These are phyloP conservation scores for Quercus wislizeni DNA, from an alignment of 306 rosid species.

Conservation along the genomic window DNA sequence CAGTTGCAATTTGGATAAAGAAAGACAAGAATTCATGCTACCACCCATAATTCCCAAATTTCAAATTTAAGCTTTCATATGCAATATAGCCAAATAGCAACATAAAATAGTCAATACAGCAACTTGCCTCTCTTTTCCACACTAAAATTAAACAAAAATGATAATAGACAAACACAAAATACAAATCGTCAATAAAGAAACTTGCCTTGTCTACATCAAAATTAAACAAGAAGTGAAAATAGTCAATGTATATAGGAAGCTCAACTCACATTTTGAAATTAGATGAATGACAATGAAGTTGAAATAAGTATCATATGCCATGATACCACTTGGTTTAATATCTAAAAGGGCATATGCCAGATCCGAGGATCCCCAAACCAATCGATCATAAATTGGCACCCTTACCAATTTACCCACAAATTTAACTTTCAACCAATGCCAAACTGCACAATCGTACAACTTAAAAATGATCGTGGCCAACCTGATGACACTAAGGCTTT, in stretches of 20 bases:
- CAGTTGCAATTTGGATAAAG: not conserved
- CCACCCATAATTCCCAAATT: not conserved
- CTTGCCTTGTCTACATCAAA: no score
- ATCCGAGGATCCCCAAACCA: not conserved
- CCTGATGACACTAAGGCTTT: no score
- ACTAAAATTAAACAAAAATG: no score
- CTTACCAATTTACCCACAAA: not conserved
- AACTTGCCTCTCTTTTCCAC: not conserved
- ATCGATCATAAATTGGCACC: not conserved
- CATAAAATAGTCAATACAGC: not conserved
- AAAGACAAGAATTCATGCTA: not conserved
- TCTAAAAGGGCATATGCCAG: not conserved
- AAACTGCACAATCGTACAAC: no score
- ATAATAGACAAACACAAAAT: no score
- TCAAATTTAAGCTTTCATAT: not conserved
- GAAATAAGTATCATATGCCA: not conserved
- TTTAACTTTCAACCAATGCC: no score
- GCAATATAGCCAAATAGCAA: not conserved
- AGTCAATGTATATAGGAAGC: not conserved
- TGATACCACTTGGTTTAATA: not conserved
- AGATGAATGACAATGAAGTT: not conserved
- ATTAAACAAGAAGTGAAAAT: no score
- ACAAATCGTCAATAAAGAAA: no score
- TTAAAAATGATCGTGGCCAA: no score
- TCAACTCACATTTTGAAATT: not conserved